A percentile compares a stretch with the other conserved stretches of the same genome.
phyloP scores from a whole-genome alignment of 805 yeast species.

The Komagataella phaffii region DNA sequence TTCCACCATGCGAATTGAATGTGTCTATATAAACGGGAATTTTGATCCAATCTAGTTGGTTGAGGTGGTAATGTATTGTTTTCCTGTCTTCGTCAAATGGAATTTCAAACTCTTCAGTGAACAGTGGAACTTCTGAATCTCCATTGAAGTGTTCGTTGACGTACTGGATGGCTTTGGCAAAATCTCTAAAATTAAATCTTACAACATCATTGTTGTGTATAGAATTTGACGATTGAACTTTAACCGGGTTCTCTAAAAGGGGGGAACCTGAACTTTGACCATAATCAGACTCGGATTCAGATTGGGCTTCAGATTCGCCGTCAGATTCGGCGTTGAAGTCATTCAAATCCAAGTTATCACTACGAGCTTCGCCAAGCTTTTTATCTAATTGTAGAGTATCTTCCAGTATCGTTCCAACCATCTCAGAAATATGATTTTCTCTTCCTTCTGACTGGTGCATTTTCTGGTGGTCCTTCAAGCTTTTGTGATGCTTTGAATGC shows the following conservation, averaged over 20 bases:
- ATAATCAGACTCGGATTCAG: not conserved
- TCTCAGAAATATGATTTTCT: not conserved
- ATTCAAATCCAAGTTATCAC: not conserved
- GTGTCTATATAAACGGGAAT: slow-evolving; percentile 60
- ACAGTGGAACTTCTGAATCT: slow-evolving; percentile 2
- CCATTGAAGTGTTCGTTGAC: not conserved
- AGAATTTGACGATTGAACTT: not conserved
- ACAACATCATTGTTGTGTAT: not conserved
- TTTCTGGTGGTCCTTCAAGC: not conserved
- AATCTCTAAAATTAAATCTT: not conserved
- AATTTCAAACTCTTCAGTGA: slow-evolving; percentile 8
- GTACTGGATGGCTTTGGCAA: not conserved
- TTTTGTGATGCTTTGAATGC: not conserved
- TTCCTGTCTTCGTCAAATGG: slow-evolving; percentile 12
- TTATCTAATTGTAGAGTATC: not conserved
- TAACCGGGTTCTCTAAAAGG: not conserved
- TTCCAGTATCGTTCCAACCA: not conserved
- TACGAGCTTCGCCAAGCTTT: not conserved
- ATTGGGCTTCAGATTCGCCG: not conserved
- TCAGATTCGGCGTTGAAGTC: not conserved
- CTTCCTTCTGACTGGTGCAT: not conserved
- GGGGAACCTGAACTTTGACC: not conserved
- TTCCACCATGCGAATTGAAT: slow-evolving; percentile 77
- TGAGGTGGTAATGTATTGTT: slow-evolving; percentile 38
- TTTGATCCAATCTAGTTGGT: slow-evolving; percentile 61